A percentile compares a stretch with the other conserved stretches of the same genome.
phyloP scores from a whole-genome alignment of 148 eudicot species.

The Vaccinium macrocarpon region DNA sequence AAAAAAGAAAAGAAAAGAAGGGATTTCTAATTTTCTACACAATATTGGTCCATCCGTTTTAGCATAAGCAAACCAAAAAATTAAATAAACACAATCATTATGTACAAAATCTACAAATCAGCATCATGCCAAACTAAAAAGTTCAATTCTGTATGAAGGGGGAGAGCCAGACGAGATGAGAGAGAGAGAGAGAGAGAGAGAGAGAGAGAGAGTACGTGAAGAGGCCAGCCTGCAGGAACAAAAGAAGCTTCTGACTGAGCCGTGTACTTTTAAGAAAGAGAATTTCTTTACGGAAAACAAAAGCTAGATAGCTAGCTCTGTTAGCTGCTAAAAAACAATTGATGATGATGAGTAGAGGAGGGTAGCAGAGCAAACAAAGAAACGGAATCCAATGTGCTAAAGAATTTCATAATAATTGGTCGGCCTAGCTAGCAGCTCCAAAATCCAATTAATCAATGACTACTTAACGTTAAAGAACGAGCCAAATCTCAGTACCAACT shows the following conservation, averaged over 20 bases:
- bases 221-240: background rate
- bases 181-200: no score
- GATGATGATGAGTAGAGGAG: background rate
- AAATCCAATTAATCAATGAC: background rate
- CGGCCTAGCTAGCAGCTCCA: background rate
- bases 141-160: no score
- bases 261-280: background rate
- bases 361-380: background rate
- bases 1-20: no score
- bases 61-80: no score
- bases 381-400: conserved; percentile 13
- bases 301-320: background rate
- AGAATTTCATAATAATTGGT: background rate
- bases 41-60: no score
- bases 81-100: no score
- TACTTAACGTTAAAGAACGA: conserved; percentile 3
- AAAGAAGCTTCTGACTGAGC: background rate
- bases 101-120: no score
- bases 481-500: background rate
- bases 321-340: background rate
- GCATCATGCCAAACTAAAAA: no score
- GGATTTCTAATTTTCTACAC: no score
- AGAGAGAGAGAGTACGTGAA: background rate
- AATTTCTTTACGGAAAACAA: conserved; percentile 4
- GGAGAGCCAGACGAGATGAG: no score